Evolutionary conservation across 306 rosid genomes (phyloP), one percentile per base, ranked within the genome.

Genomic region (Rosa persica): DNA sequence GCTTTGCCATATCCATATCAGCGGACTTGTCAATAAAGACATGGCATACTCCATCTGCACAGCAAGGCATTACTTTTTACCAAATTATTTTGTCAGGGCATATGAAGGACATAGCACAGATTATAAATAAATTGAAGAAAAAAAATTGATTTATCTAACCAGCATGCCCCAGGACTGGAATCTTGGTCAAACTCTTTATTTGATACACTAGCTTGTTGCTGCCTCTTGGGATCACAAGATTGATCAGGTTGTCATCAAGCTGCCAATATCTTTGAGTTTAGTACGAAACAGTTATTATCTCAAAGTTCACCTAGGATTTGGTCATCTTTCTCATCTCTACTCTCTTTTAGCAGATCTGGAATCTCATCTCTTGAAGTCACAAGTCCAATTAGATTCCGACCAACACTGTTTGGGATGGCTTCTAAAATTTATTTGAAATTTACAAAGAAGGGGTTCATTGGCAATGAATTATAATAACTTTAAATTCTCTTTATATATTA

Each of bases 141-240:
- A 75, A 55, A 76, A 70, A 39, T 66, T 65, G 75, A 75, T 67
- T 47, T 54, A 25, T 78, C 87, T 91, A 77, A 95, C 99, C 99
- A 79, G 99, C 97, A 81, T 95, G 98, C 81, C 99, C 99, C 48
- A 96, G 94, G 81, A 96, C 98, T 57, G 98, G 96, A 84, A 96
- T 96, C 83, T 93, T 91, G 65, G 99, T 96, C 42, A 89, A 93
- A 80, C 86, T 89, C 89, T 91, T 93, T 70, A 96, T 93, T 86
- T 90, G 89, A 79, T 97, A 88, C 48, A 96, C 97, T 78, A 96
- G 93, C 83, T 96, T 84, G 85, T 93, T 93, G 92, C 99, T 96
- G 72, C 99, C 99, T 82, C 99, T 90, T 48, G 99, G 99, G 81
- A 96, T 96, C 79, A 96, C 97, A 71, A 96, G 91, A 83, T 95